A percentile compares a stretch with the other conserved stretches of the same genome.
These are phyloP conservation scores for Penicillium concentricum DNA, from an alignment of 2,329 filamentous ascomycete genomes.

Conservation along the genomic window DNA sequence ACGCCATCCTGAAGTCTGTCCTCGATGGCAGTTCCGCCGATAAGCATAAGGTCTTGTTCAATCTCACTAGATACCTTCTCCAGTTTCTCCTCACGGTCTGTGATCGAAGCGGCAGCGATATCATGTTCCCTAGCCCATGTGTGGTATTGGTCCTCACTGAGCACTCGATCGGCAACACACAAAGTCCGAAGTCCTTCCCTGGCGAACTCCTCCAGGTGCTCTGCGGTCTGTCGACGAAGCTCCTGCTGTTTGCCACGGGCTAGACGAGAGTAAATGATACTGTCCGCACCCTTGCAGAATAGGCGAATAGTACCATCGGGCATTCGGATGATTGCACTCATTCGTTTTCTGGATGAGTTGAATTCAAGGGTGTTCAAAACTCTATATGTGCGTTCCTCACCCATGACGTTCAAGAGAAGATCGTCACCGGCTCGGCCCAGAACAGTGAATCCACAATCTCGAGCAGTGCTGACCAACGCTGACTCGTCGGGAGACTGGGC, in stretches of 20 bases:
- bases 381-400: constrained; percentile 78
- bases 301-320: constrained; percentile 84
- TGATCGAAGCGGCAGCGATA: constrained; percentile 76
- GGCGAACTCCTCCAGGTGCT: constrained; percentile 96
- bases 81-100: constrained; percentile 87
- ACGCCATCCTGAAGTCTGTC: constrained; percentile 96
- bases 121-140: constrained; percentile 86
- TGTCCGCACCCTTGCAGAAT: constrained; percentile 97
- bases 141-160: constrained; percentile 79
- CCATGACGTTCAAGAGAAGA: constrained; percentile 82
- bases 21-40: constrained; percentile 96
- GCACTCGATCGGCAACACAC: constrained; percentile 81
- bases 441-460: constrained; percentile 93
- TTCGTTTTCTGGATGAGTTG: constrained; percentile 93
- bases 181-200: constrained; percentile 91
- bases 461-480: constrained; percentile 87
- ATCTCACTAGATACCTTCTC: constrained; percentile 87
- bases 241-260: constrained; percentile 82
- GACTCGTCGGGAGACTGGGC: constrained; percentile 97
- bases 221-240: constrained; percentile 77
- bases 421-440: constrained; percentile 76
- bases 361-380: constrained; percentile 96
- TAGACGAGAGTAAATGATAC: constrained; percentile 90
- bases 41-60: constrained; percentile 80
- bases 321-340: constrained; percentile 97